Percentiles rank a stretch among this genome's conserved stretches.
phyloP scores from a whole-genome alignment of 192 early-diverging fungal genomes.

The Fimicolochytrium jonesii region DNA sequence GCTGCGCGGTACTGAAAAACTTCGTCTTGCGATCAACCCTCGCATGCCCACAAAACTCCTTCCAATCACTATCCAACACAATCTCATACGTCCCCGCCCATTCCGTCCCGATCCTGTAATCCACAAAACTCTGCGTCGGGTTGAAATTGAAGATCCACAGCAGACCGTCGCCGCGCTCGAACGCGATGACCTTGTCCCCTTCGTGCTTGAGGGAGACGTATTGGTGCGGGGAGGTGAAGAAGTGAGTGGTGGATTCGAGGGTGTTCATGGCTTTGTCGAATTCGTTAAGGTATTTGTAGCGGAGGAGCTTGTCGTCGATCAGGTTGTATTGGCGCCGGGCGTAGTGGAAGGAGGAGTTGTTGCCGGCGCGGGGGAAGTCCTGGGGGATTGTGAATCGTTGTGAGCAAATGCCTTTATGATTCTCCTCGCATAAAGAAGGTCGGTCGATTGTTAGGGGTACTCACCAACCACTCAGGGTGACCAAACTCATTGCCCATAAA shows the following conservation, averaged over 20 bases:
- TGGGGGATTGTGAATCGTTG: no score
- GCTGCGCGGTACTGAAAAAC: constrained; percentile 66
- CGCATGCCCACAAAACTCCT: constrained; percentile 73
- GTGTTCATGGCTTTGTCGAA: constrained; percentile 85
- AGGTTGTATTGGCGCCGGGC: constrained; percentile 95
- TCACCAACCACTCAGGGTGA: constrained; percentile 92
- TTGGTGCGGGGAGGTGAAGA: constrained; percentile 53
- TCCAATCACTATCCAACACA: constrained; percentile 74
- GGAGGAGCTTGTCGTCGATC: constrained; percentile 76
- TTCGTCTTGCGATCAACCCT: constrained; percentile 60
- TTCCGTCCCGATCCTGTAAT: constrained; percentile 80
- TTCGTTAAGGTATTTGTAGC: constrained; percentile 90
- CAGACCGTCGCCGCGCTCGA: constrained; percentile 85
- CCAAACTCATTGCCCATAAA: constrained; percentile 99
- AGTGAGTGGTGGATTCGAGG: constrained; percentile 66
- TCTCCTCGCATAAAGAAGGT: no score
- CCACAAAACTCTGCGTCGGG: constrained; percentile 74
- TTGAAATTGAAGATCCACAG: constrained; percentile 97
- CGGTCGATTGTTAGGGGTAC: constrained; percentile 2
- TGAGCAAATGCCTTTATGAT: no score
- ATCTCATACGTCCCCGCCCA: constrained; percentile 65
- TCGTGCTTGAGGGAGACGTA: constrained; percentile 88
- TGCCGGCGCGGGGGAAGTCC: constrained; percentile 94
- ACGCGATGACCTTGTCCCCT: constrained; percentile 86
- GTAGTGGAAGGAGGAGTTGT: constrained; percentile 77